Evolutionary conservation across 306 rosid species (phyloP).

Genomic region (Gastrolobium bilobum): DNA sequence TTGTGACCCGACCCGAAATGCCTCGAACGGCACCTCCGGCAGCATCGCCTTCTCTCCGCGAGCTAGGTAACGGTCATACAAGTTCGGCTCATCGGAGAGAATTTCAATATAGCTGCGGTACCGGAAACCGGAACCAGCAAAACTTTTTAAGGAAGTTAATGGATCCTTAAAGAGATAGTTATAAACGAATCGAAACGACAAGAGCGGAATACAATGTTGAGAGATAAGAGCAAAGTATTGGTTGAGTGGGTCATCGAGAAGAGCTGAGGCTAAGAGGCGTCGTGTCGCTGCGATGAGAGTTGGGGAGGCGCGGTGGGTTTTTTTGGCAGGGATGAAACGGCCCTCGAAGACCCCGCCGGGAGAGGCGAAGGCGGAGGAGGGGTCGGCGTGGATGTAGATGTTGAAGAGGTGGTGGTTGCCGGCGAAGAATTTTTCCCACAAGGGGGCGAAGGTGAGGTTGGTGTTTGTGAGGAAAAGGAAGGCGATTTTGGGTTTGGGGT

Average conservation of each 20-base stretch:
- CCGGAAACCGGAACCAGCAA: not conserved
- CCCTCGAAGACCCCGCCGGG: slow-evolving; percentile 63
- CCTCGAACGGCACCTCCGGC: slow-evolving; percentile 62
- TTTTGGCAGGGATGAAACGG: slow-evolving; percentile 61
- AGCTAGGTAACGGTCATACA: slow-evolving; percentile 57
- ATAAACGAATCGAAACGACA: slow-evolving; percentile 61
- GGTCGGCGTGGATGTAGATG: slow-evolving; percentile 76
- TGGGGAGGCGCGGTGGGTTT: slow-evolving; percentile 63
- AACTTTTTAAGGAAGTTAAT: not conserved
- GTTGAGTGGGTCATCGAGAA: slow-evolving; percentile 64
- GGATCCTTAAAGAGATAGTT: slow-evolving; percentile 45
- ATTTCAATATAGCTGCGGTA: slow-evolving; percentile 66
- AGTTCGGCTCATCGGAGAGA: slow-evolving; percentile 65
- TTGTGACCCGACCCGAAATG: slow-evolving; percentile 73
- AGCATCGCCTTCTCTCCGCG: slow-evolving; percentile 64
- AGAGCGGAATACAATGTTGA: slow-evolving; percentile 71
- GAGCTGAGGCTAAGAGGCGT: slow-evolving; percentile 66
- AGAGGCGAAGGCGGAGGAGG: slow-evolving; percentile 44
- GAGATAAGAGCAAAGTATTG: slow-evolving; percentile 65
- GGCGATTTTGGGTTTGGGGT: slow-evolving; percentile 70
- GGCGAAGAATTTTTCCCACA: slow-evolving; percentile 68
- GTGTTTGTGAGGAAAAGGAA: slow-evolving; percentile 77
- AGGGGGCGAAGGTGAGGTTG: slow-evolving; percentile 68
- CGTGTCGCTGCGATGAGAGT: slow-evolving; percentile 68
- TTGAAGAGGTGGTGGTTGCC: slow-evolving; percentile 59